phyloP scores from a whole-genome alignment of 208 protist species.

The Leptomonas seymouri region DNA sequence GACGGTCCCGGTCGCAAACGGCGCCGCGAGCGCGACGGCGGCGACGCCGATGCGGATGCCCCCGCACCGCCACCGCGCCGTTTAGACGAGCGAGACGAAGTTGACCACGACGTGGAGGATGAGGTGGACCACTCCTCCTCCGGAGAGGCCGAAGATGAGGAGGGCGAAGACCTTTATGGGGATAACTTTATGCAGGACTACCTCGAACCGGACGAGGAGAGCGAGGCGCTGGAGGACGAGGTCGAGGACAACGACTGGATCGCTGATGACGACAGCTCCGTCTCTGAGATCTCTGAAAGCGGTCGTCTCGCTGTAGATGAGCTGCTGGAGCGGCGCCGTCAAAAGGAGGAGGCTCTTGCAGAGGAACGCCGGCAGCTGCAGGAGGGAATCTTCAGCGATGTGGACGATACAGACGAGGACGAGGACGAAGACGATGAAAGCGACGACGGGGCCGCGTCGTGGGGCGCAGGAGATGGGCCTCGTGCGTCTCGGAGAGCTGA shows the following conservation, averaged over 20 bases:
- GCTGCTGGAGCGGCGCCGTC: constrained; percentile 71
- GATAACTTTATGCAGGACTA: constrained; percentile 92
- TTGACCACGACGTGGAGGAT: constrained; percentile 14
- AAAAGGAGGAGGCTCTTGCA: constrained; percentile 58
- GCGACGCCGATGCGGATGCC: background rate
- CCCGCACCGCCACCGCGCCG: background rate
- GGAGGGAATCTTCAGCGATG: constrained; percentile 89
- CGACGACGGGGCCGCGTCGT: constrained; percentile 24
- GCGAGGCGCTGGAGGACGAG: constrained; percentile 71
- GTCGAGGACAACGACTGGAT: constrained; percentile 68
- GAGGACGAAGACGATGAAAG: constrained; percentile 35
- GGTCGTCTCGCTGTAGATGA: constrained; percentile 75
- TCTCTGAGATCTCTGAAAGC: constrained; percentile 78
- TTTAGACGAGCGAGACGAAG: constrained; percentile 1
- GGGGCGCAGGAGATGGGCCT: constrained; percentile 1
- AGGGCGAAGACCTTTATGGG: constrained; percentile 90
- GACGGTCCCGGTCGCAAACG: constrained; percentile 23
- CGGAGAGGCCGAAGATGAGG: constrained; percentile 42
- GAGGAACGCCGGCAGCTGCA: constrained; percentile 73
- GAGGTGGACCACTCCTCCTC: constrained; percentile 31
- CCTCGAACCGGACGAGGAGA: constrained; percentile 81
- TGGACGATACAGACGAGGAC: constrained; percentile 57
- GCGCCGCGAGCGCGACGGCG: constrained; percentile 12
- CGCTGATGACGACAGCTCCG: constrained; percentile 65
- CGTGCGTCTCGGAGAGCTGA: constrained; percentile 8